Conservation (phyloP, 2,329 filamentous ascomycete species). For the Aspergillus piperis region DNA sequence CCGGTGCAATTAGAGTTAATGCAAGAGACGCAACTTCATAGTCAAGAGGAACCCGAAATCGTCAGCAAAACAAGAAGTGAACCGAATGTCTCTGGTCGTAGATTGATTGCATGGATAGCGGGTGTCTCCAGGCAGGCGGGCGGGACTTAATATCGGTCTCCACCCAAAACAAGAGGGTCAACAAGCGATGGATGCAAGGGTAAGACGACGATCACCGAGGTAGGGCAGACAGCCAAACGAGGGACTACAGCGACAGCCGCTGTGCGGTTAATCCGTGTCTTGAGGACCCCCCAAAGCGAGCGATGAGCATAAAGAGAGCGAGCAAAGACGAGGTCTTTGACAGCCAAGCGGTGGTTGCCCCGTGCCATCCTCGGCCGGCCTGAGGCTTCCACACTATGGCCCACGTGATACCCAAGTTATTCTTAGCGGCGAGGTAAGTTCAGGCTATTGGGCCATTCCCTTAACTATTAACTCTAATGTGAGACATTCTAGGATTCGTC, state of each 20-base stretch:
- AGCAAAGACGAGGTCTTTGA: too few species aligned
- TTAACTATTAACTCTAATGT: neutral
- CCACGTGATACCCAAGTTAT: neutral
- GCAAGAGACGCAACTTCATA: neutral
- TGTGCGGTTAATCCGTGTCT: neutral
- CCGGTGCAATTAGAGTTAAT: neutral
- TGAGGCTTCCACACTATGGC: neutral
- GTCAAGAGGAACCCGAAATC: neutral
- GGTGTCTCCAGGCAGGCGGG: conserved; percentile 3
- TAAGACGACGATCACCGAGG: neutral
- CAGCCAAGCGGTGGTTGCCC: neutral
- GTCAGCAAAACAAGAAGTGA: neutral
- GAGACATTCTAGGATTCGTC: neutral
- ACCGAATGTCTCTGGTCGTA: neutral
- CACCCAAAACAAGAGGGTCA: conserved; percentile 5
- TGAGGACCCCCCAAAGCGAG: neutral
- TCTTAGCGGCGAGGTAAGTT: neutral
- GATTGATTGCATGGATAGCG: neutral
- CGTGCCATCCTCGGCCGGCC: neutral
- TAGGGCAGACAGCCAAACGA: neutral
- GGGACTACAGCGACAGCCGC: neutral
- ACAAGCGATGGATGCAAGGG: neutral
- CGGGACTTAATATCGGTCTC: conserved; percentile 1
- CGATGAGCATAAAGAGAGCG: neutral
- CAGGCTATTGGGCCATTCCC: neutral